Base-by-base conservation (phyloP, 1,139 yeast genomes). In the Petasospora fabianii region DNA sequence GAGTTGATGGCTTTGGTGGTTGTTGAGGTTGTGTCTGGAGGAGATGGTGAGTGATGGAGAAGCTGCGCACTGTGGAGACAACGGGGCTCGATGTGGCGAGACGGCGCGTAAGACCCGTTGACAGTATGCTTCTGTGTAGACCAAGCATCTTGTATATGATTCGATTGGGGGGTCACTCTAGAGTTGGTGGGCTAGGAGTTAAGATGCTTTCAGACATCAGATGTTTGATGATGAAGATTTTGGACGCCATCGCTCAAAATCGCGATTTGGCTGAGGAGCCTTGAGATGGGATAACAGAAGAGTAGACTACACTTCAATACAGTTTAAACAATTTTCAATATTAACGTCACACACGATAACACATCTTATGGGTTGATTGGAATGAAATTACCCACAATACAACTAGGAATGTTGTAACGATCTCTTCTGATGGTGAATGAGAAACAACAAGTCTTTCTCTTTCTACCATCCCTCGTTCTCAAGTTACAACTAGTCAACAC, bases 381-480 rank as follows among this genome's bases (percentile, higher is more conserved):
- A 39, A 92, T 88, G 58, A 92, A 92, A 58, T 92, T 92, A 3
- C 97, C 98, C 21, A 92, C 95, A 34, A 92, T 92, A 64, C 97
- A 88, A 61, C 95, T 84, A 16, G 98, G 98, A 46, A 92, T 90
- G 55, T 92, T 90, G 61, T 92, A 90, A 43, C 95, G 65, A 59
- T 92, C 98, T 49, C 98, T 73, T 54, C 97, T 70, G 22, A 92
- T 87, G 0, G 98, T 92, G 60, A 92, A 90, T 55, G 96, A 84
- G 61, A 92, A 90, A 60, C 97, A 90, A 59, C 97, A 92, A 46
- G 87, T 82, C 49, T 85, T 78, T 42, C 90, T 71, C 51, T 80
- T 80, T 36, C 85, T 73, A 1, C 96, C 95, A 54, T 87, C 95
- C 52, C 78, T 77, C 2, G 95, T 82, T 54, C 95, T 71, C 46